A percentile compares a stretch with the other conserved stretches of the same genome.
Conservation (phyloP, 2,329 filamentous ascomycete species). For the Apiospora rasikravindrae region DNA sequence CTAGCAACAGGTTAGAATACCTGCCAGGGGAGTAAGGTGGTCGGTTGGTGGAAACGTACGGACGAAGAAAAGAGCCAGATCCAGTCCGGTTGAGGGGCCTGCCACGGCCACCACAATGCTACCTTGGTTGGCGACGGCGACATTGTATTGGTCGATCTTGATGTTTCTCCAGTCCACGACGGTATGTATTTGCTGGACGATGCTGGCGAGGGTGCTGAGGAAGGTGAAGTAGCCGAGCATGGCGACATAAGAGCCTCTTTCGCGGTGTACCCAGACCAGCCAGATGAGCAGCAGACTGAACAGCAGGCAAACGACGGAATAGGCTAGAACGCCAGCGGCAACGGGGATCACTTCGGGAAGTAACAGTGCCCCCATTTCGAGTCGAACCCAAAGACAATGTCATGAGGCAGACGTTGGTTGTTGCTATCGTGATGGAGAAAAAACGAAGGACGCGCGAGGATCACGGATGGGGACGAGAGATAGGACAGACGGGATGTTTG, state of each 20-base stretch:
- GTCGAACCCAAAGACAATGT: background rate
- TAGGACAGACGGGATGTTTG: background rate
- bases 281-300: constrained; percentile 41
- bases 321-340: constrained; percentile 42
- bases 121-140: constrained; percentile 40
- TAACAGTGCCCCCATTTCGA: constrained; percentile 44
- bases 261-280: constrained; percentile 46
- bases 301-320: constrained; percentile 42
- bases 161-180: constrained; percentile 46
- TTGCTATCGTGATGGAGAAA: background rate
- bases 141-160: constrained; percentile 45
- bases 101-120: constrained; percentile 49
- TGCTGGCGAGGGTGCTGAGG: constrained; percentile 44
- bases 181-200: constrained; percentile 50
- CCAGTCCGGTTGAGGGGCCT: constrained; percentile 46
- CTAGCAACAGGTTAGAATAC: constrained; percentile 34
- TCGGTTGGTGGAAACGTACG: constrained; percentile 41
- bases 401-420: background rate
- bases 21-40: background rate
- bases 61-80: constrained; percentile 53
- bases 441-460: background rate
- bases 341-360: constrained; percentile 40
- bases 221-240: constrained; percentile 44
- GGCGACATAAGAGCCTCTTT: constrained; percentile 47
- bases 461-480: background rate